phyloP scores from a whole-genome alignment of 2,329 filamentous ascomycete genomes.

The Scedosporium minutisporum region DNA sequence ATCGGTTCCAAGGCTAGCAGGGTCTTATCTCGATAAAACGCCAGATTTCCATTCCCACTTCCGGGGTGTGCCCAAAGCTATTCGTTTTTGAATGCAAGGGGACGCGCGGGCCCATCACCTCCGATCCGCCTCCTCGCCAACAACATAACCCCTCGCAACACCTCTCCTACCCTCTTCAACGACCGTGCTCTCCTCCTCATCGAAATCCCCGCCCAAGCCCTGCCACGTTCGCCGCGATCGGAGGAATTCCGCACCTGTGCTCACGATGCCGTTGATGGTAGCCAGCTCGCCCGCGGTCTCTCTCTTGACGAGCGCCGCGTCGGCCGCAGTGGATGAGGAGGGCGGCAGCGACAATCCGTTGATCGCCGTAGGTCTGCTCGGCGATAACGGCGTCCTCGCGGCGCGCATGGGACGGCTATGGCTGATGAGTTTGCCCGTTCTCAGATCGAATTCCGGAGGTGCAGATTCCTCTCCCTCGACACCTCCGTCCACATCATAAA shows the following conservation, averaged over 20 bases:
- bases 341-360: slow-evolving; percentile 9
- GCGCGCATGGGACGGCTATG: slow-evolving; percentile 65
- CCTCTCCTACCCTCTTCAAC: slow-evolving; percentile 83
- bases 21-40: background rate
- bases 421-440: slow-evolving; percentile 75
- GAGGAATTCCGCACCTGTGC: slow-evolving; percentile 82
- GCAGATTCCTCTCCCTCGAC: slow-evolving; percentile 61
- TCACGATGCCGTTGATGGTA: slow-evolving; percentile 75
- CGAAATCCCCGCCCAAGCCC: slow-evolving; percentile 80
- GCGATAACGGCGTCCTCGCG: slow-evolving; percentile 12
- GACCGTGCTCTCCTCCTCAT: slow-evolving; percentile 49
- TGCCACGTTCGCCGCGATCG: slow-evolving; percentile 80
- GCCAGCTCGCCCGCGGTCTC: slow-evolving; percentile 56
- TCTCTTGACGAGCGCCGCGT: slow-evolving; percentile 45
- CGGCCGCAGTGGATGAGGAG: slow-evolving; percentile 25
- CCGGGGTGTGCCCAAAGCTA: background rate
- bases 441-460: slow-evolving; percentile 83
- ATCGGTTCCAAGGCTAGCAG: too few species aligned
- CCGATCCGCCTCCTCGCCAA: slow-evolving; percentile 45
- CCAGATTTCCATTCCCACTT: too few species aligned
- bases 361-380: slow-evolving; percentile 15
- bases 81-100: background rate
- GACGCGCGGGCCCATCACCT: background rate
- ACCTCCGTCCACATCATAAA: slow-evolving; percentile 27
- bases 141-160: slow-evolving; percentile 78